Evolutionary conservation across 2,329 filamentous ascomycete species (phyloP).

Genomic region (Colletotrichum neosansevieriae): DNA sequence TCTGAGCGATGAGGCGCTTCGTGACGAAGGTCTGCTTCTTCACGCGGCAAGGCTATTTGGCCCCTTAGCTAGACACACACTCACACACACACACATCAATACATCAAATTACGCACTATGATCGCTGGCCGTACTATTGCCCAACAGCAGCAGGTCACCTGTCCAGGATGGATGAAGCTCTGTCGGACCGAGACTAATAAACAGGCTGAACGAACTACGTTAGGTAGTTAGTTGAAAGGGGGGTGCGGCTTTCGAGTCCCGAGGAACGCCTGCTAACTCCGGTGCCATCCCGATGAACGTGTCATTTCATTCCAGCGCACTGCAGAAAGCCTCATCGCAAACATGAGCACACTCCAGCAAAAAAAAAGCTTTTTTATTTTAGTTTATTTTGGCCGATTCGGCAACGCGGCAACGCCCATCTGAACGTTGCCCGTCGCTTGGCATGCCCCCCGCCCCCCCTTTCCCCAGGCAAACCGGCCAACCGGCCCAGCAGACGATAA

Average conservation of each 20-base stretch:
- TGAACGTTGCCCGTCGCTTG: not conserved
- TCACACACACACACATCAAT: no score
- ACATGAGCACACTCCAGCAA: not conserved
- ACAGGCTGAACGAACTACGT: not conserved
- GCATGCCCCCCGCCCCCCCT: no score
- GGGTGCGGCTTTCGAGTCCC: not conserved
- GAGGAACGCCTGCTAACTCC: constrained; percentile 15
- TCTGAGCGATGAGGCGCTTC: no score
- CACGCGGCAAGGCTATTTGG: no score
- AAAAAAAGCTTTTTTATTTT: not conserved
- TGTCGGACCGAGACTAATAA: not conserved
- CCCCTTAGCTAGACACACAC: no score
- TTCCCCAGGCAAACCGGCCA: not conserved
- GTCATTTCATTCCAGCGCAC: not conserved
- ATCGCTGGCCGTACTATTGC: no score
- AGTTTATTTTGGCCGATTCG: constrained; percentile 20
- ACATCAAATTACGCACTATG: no score
- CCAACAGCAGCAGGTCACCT: constrained; percentile 12
- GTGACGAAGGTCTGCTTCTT: no score
- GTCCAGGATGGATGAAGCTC: not conserved
- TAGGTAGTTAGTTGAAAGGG: not conserved
- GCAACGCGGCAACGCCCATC: constrained; percentile 25
- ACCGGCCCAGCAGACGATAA: not conserved
- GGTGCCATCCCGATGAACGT: constrained; percentile 16
- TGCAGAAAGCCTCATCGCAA: not conserved